Percentiles rank a stretch among this genome's conserved stretches.
These are phyloP conservation scores for Achlya hypogyna DNA, from an alignment of 352 stramenopile species.

Conservation along the genomic window DNA sequence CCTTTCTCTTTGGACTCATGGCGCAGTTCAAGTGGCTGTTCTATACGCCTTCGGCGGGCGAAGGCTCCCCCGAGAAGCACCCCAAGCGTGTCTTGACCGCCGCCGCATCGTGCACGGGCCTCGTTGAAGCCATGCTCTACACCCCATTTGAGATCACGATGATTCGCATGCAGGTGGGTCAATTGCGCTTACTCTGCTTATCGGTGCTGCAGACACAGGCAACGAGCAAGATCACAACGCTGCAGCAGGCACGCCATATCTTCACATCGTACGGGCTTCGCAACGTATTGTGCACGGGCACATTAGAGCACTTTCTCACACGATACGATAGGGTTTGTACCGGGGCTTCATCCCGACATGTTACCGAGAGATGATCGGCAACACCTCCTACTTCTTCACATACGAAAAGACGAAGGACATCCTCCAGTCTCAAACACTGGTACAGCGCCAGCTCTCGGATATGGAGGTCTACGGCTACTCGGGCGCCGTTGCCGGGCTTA, in stretches of 20 bases:
- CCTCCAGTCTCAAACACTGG: conserved; percentile 42
- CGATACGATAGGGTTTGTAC: conserved; percentile 40
- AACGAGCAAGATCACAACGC: neutral
- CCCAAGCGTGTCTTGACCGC: conserved; percentile 42
- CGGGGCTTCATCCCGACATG: conserved; percentile 54
- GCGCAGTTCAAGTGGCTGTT: conserved; percentile 63
- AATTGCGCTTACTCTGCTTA: neutral
- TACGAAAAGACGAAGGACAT: conserved; percentile 64
- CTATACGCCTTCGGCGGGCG: conserved; percentile 34
- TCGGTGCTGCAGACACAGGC: conserved; percentile 2
- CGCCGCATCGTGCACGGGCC: conserved; percentile 44
- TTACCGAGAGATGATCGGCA: conserved; percentile 73
- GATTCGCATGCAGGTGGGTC: conserved; percentile 45
- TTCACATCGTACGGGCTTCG: conserved; percentile 18
- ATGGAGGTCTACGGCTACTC: conserved; percentile 46
- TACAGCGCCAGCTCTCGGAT: conserved; percentile 29
- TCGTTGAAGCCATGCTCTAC: conserved; percentile 57
- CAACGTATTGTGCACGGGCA: neutral
- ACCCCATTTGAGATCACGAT: conserved; percentile 70
- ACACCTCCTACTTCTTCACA: conserved; percentile 76
- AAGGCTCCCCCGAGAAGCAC: conserved; percentile 31
- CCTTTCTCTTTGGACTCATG: conserved; percentile 62
- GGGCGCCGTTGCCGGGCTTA: conserved; percentile 67
- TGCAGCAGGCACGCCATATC: conserved; percentile 5
- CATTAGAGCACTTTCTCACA: neutral